phyloP scores from a whole-genome alignment of 108 stramenopile genomes.

The Nitzschia putrida region DNA sequence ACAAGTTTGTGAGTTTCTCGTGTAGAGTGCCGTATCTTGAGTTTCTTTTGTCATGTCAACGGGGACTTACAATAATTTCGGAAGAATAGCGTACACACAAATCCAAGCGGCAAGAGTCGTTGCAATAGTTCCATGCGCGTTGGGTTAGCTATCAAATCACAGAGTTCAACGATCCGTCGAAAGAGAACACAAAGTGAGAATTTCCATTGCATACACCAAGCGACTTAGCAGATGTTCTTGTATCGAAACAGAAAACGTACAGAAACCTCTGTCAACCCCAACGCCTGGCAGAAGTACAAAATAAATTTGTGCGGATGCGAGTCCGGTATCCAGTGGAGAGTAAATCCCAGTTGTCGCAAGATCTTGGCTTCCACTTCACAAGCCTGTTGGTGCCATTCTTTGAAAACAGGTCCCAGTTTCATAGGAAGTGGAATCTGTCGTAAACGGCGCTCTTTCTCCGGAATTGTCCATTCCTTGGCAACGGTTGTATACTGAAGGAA shows the following conservation, averaged over 20 bases:
- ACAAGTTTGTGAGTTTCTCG: not conserved
- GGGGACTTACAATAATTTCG: slow-evolving; percentile 60
- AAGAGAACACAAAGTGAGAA: not conserved
- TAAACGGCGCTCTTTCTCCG: slow-evolving; percentile 49
- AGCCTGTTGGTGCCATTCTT: slow-evolving; percentile 62
- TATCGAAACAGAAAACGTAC: slow-evolving; percentile 1
- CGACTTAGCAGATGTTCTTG: not conserved
- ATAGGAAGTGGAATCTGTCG: slow-evolving; percentile 35
- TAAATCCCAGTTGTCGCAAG: slow-evolving; percentile 74
- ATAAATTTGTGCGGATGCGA: slow-evolving; percentile 80
- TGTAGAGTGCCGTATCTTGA: slow-evolving; percentile 1
- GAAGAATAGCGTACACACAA: slow-evolving; percentile 73
- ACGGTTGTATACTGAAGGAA: slow-evolving; percentile 1
- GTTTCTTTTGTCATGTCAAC: not conserved
- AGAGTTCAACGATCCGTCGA: not conserved
- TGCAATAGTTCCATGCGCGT: slow-evolving; percentile 86
- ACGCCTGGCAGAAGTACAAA: slow-evolving; percentile 51
- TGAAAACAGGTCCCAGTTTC: slow-evolving; percentile 57
- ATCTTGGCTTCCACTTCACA: slow-evolving; percentile 55
- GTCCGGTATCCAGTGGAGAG: slow-evolving; percentile 83
- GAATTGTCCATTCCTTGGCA: slow-evolving; percentile 8
- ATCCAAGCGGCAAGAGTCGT: slow-evolving; percentile 81
- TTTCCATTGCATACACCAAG: not conserved
- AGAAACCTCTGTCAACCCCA: slow-evolving; percentile 16
- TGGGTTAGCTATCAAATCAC: slow-evolving; percentile 43